Evolutionary conservation across 495 filamentous ascomycete species (phyloP), one percentile per base, ranked within the genome.

Genomic region (Bacidia gigantensis): DNA sequence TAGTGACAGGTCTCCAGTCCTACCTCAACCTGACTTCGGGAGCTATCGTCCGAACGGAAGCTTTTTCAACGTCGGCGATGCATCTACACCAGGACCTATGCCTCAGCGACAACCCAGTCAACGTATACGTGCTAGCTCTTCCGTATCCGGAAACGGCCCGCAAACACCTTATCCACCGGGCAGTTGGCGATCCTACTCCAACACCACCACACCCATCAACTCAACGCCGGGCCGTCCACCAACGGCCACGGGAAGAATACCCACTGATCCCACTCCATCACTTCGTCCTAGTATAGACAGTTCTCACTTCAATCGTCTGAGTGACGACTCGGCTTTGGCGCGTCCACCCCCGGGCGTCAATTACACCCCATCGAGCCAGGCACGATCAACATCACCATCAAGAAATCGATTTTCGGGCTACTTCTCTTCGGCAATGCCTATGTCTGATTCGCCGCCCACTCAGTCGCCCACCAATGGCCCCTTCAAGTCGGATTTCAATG

Each of bases 341-440:
- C 51, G 52, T 20, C 52, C 56, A 0, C 39, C 52, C 3, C 38
- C 46, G 22, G 52, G 52, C 14, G 18, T 25, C 2, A 32, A 25
- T 21, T 50, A 35, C 25, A 21, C 48, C 42, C 47, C 40, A n/a
- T 14, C 20, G n/a, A n/a, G 51, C 25, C 60, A 55, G 39, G 44
- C 50, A 32, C 55, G 60, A 42, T 26, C 52, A 11, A 17, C 49
- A 40, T 60, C 60, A 3, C 57, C 57, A 11, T 58, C 60, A 7
- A 22, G 25, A 18, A 32, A 50, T 26, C 54, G 60, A 26, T 62
- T 60, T 56, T 87, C 85, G 0, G 82, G 78, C 14, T 68, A 90
- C 26, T 94, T 94, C 69, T 85, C 85, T 39, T 94, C 87, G 7
- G 87, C 87, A 11, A 79, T 93, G 69, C 86, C 87, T 1, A 80